Evolutionary conservation across 257 asterid species (phyloP).

Genomic region (Solanum microdontum): DNA sequence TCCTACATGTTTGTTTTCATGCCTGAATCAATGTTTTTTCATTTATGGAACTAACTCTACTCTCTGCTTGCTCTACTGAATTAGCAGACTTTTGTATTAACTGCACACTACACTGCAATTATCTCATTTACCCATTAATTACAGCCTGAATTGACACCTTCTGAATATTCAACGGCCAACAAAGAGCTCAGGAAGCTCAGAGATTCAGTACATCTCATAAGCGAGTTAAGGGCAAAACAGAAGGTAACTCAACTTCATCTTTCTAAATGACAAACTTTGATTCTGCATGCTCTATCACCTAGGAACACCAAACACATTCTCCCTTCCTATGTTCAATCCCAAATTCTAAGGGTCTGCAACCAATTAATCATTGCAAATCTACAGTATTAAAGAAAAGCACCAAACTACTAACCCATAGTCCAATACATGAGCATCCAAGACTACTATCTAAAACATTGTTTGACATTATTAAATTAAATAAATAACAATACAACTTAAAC

Average conservation of each 20-base stretch:
- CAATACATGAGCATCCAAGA: not conserved
- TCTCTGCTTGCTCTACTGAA: not conserved
- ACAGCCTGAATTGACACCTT: slow-evolving; percentile 71
- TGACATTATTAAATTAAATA: not conserved
- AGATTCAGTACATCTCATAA: slow-evolving; percentile 39
- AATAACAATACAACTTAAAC: not conserved
- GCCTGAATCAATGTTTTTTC: not conserved
- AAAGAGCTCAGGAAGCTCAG: slow-evolving; percentile 82
- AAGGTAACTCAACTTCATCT: slow-evolving; percentile 31
- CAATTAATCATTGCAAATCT: not conserved
- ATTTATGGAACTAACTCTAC: not conserved
- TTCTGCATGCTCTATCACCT: not conserved
- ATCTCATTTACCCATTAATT: slow-evolving; percentile 18
- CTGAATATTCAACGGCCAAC: slow-evolving; percentile 62
- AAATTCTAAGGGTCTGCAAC: not conserved
- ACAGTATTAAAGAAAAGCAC: not conserved
- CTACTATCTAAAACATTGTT: not conserved
- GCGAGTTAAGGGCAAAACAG: slow-evolving; percentile 55
- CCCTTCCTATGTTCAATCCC: not conserved
- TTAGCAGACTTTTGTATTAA: not conserved
- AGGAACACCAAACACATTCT: not conserved
- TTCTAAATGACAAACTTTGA: not conserved
- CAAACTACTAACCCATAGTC: not conserved
- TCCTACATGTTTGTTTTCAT: not conserved
- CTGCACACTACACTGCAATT: not conserved